Evolutionary conservation across 1,284 basidiomycete species (phyloP).

Genomic region (Gymnopus androsaceus): DNA sequence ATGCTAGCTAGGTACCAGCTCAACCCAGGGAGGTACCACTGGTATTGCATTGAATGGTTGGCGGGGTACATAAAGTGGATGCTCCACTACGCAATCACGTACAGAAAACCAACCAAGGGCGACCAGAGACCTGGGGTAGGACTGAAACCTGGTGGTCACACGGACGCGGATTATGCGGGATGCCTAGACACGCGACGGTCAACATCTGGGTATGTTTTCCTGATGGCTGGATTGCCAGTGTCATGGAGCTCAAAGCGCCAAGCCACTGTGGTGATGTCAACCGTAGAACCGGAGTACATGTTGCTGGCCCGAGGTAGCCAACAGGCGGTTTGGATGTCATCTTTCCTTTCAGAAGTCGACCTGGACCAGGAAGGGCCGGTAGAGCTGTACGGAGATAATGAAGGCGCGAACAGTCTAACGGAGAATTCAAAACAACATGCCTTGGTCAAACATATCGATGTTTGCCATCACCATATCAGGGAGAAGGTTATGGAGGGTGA

Average conservation of each 20-base stretch:
- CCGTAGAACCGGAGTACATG: constrained; percentile 39
- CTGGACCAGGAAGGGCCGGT: neutral
- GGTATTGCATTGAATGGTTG: constrained; percentile 12
- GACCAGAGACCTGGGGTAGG: neutral
- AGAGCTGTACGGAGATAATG: neutral
- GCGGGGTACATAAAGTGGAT: neutral
- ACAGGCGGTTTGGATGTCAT: constrained; percentile 34
- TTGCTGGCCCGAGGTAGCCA: constrained; percentile 32
- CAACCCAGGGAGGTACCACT: constrained; percentile 19
- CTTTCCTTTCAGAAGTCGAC: constrained; percentile 25
- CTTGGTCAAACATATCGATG: constrained; percentile 9
- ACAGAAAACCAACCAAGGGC: neutral
- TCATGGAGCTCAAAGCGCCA: constrained; percentile 36
- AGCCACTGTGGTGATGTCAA: constrained; percentile 29
- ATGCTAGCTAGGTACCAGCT: constrained; percentile 22
- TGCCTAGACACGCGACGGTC: constrained; percentile 21
- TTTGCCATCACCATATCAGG: neutral
- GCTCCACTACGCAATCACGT: constrained; percentile 1
- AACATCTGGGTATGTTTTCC: constrained; percentile 32
- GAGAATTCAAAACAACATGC: constrained; percentile 4
- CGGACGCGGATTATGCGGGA: constrained; percentile 13
- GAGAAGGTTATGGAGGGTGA: neutral
- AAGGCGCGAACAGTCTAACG: neutral
- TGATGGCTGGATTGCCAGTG: constrained; percentile 30
- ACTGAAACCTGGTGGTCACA: constrained; percentile 27